Evolutionary conservation across 768 basidiomycete species (phyloP).

Genomic region (Cyclocybe aegerita): DNA sequence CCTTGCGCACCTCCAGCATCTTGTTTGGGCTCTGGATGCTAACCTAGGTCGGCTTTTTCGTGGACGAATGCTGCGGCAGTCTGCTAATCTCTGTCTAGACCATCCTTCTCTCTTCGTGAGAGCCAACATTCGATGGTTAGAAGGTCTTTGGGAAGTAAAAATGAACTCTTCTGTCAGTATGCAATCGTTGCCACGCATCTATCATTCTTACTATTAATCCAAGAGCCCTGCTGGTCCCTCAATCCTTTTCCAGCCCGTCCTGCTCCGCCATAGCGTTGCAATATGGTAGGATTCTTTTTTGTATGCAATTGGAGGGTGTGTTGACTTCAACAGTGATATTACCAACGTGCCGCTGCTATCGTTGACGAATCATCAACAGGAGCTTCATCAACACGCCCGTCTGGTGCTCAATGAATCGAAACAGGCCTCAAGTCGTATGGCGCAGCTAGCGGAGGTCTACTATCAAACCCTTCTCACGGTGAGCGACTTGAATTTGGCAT

Average conservation of each 20-base stretch:
- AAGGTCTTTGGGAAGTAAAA: constrained; percentile 43
- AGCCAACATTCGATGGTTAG: constrained; percentile 49
- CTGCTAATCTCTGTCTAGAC: constrained; percentile 14
- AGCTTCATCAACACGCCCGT: constrained; percentile 36
- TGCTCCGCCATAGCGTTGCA: constrained; percentile 34
- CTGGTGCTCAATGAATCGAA: constrained; percentile 40
- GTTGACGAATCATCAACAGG: constrained; percentile 35
- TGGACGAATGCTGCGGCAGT: not conserved
- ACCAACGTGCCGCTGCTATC: constrained; percentile 36
- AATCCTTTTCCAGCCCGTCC: constrained; percentile 43
- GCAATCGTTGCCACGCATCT: not conserved
- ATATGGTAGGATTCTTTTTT: constrained; percentile 35
- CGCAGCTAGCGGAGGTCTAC: constrained; percentile 40
- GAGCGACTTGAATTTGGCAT: constrained; percentile 10
- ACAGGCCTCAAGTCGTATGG: constrained; percentile 33
- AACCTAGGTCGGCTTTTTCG: constrained; percentile 33
- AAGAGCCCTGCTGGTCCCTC: constrained; percentile 32
- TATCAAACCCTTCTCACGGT: constrained; percentile 43
- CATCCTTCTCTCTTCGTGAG: constrained; percentile 16
- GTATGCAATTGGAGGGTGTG: not conserved
- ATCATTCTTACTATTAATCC: not conserved
- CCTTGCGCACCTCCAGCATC: constrained; percentile 54
- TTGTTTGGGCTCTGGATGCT: constrained; percentile 49
- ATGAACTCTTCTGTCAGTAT: constrained; percentile 21
- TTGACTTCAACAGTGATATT: constrained; percentile 36